A percentile compares a stretch with the other conserved stretches of the same genome.
phyloP scores from a whole-genome alignment of 352 stramenopile genomes.

The Achlya hypogyna region DNA sequence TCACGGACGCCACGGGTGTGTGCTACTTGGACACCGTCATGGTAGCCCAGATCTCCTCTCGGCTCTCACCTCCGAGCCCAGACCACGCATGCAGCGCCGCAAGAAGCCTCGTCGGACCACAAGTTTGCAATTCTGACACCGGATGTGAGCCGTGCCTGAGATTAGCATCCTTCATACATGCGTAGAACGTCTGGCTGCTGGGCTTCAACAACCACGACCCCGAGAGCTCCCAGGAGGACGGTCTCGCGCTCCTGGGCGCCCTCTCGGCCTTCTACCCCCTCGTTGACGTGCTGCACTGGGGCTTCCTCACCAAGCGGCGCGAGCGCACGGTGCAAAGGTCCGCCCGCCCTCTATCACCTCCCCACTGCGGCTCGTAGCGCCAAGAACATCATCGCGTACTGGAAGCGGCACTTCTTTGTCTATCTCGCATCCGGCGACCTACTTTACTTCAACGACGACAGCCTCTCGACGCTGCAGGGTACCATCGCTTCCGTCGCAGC shows the following conservation, averaged over 20 bases:
- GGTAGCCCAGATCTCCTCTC: not conserved
- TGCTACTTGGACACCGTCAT: constrained; percentile 43
- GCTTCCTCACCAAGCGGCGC: constrained; percentile 64
- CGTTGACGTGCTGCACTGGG: constrained; percentile 55
- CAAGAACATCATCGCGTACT: constrained; percentile 78
- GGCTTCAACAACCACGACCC: constrained; percentile 67
- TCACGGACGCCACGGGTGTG: constrained; percentile 63
- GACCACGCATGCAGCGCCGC: no score
- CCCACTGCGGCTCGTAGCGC: constrained; percentile 27
- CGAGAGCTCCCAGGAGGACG: constrained; percentile 50
- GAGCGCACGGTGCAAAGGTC: constrained; percentile 57
- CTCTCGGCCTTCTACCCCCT: constrained; percentile 69
- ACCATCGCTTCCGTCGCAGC: not conserved
- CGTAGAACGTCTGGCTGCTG: constrained; percentile 57
- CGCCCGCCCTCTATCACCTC: not conserved
- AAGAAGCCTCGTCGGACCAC: constrained; percentile 44
- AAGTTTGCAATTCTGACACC: constrained; percentile 69
- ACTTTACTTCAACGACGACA: constrained; percentile 72
- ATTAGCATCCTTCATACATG: not conserved
- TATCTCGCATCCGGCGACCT: constrained; percentile 64
- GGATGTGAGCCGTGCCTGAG: constrained; percentile 27
- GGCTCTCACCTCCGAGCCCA: not conserved
- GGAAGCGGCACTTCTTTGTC: constrained; percentile 76
- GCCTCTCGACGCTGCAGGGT: constrained; percentile 50
- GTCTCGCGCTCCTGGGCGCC: constrained; percentile 57